Evolutionary conservation across 805 yeast genomes (phyloP), one percentile per base, ranked within the genome.

Genomic region (Metschnikowia cubensis): DNA sequence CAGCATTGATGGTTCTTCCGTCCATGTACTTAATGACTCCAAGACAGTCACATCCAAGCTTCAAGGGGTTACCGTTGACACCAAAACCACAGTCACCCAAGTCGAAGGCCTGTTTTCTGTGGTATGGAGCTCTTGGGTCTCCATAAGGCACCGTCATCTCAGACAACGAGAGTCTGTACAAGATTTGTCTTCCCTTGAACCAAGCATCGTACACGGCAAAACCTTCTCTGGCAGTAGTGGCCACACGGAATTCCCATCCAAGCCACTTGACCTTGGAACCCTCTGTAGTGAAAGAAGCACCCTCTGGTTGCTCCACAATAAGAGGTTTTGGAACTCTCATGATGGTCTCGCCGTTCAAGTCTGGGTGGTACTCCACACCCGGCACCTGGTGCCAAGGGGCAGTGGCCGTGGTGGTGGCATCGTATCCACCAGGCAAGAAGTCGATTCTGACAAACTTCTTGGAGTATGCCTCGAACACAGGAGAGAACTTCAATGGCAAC

Each of bases 61-160:
- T 74, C 62, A 87, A 75, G 45, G 79, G 77, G 71, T 87, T 85
- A 56, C 87, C 90, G 54, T 75, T 79, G 56, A 74, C 79, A 68
- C 94, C 94, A 55, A 86, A 86, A 18, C 95, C 94, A 73, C 86
- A 81, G 68, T 87, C 94, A 66, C 94, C 94, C 63, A 87, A 76
- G 68, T 87, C 94, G 59, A 87, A 87, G 33, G 94, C 94, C 73
- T 85, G 91, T 73, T 87, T 87, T 77, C 92, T 80, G 70, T 85
- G 90, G 73, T 77, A 84, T 55, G 94, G 94, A 42, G 83, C 83
- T 69, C 92, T 78, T 62, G 91, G 89, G 66, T 87, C 92, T 66
- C 89, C 91, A 63, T 87, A 87, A 33, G 94, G 94, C 55, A 87
- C 95, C 37, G 92, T 86, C 95, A 87, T 87, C 70, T 87, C 95